A percentile compares a stretch with the other conserved stretches of the same genome.
These are phyloP conservation scores for Phlebopus sp. DNA, from an alignment of 1,284 basidiomycete genomes.

Conservation along the genomic window DNA sequence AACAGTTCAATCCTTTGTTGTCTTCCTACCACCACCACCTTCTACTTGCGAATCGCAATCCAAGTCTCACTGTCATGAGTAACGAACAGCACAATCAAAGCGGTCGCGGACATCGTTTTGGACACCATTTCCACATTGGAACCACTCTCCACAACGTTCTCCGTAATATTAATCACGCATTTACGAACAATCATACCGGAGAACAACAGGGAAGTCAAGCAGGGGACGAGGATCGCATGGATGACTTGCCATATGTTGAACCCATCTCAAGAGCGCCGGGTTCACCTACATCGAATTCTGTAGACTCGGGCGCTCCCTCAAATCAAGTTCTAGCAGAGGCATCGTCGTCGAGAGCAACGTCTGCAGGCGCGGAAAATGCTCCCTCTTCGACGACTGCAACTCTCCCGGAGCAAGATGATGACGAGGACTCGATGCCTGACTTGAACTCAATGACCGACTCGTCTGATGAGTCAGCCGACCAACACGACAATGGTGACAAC, in stretches of 20 bases:
- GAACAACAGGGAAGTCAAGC: not conserved
- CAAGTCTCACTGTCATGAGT: conserved; percentile 17
- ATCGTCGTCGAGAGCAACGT: conserved; percentile 2
- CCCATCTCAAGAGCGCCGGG: conserved; percentile 3
- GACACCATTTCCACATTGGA: conserved; percentile 24
- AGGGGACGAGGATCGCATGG: conserved; percentile 1
- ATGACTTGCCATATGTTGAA: conserved; percentile 4
- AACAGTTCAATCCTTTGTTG: conserved; percentile 6
- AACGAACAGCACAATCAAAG: conserved; percentile 15
- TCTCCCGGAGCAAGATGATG: conserved; percentile 14
- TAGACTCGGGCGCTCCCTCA: conserved; percentile 11
- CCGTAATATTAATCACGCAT: conserved; percentile 33
- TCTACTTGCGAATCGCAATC: not conserved
- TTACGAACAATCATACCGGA: conserved; percentile 12
- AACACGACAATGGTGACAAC: conserved; percentile 32
- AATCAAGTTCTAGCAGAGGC: not conserved
- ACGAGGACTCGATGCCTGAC: conserved; percentile 40
- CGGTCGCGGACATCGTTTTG: conserved; percentile 14
- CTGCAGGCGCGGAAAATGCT: conserved; percentile 8
- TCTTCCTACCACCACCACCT: conserved; percentile 21
- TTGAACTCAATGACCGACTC: conserved; percentile 40
- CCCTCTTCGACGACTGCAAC: not conserved
- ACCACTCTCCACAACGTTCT: conserved; percentile 29
- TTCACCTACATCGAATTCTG: not conserved
- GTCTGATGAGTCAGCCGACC: conserved; percentile 29